Evolutionary conservation across 495 filamentous ascomycete species (phyloP).

Genomic region (Penicillium odoratum): DNA sequence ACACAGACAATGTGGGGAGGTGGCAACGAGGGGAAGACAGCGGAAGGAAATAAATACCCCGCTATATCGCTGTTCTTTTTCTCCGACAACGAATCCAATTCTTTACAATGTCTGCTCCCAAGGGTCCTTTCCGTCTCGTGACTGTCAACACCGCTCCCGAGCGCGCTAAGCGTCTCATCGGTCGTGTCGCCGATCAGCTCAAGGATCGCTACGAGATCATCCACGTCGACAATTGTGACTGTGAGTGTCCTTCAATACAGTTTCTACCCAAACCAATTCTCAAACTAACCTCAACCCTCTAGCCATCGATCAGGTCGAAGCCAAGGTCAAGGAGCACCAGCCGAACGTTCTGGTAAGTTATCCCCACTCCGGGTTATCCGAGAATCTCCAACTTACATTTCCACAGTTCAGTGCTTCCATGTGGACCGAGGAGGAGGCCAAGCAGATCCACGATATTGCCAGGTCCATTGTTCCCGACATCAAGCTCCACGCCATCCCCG

Average conservation of each 20-base stretch:
- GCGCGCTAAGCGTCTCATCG: constrained; percentile 61
- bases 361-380: constrained; percentile 13
- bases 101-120: constrained; percentile 45
- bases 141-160: constrained; percentile 71
- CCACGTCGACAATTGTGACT: constrained; percentile 58
- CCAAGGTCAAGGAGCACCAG: constrained; percentile 48
- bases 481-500: constrained; percentile 61
- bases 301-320: constrained; percentile 54
- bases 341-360: constrained; percentile 52
- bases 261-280: background rate
- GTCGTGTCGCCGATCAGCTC: constrained; percentile 55
- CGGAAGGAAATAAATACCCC: constrained; percentile 19
- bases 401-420: constrained; percentile 65
- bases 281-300: constrained; percentile 7
- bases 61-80: constrained; percentile 9
- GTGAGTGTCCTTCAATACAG: constrained; percentile 33
- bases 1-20: constrained; percentile 25
- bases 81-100: background rate
- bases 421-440: constrained; percentile 62
- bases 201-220: constrained; percentile 61
- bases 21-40: constrained; percentile 14
- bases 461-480: constrained; percentile 50
- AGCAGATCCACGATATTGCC: constrained; percentile 56
- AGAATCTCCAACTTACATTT: constrained; percentile 8
- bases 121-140: constrained; percentile 61